These are phyloP conservation scores for Metschnikowia similis DNA, from an alignment of 805 yeast species.

Conservation along the genomic window DNA sequence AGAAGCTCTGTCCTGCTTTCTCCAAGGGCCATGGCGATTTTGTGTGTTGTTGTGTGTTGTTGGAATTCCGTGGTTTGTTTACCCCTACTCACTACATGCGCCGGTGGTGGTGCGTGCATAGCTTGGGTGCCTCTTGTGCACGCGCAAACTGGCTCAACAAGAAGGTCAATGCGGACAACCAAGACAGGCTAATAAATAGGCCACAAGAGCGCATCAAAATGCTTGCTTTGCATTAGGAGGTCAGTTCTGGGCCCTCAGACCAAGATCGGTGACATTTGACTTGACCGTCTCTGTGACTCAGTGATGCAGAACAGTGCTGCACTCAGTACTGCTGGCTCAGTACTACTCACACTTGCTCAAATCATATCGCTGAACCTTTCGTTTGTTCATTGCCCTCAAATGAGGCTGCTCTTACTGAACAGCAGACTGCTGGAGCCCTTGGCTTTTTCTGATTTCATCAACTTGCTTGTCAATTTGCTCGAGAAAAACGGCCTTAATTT, in stretches of 20 bases:
- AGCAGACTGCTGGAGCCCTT: conserved; percentile 3
- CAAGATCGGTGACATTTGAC: too few species aligned
- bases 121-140: neutral
- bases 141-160: neutral
- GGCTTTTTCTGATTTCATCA: conserved; percentile 14
- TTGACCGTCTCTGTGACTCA: too few species aligned
- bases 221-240: too few species aligned
- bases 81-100: neutral
- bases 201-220: too few species aligned
- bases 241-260: too few species aligned
- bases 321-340: too few species aligned
- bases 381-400: too few species aligned
- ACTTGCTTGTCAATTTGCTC: conserved; percentile 28
- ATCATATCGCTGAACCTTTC: too few species aligned
- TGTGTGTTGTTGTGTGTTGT: neutral
- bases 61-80: neutral
- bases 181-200: too few species aligned
- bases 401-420: neutral
- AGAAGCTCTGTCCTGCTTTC: conserved; percentile 83
- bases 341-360: too few species aligned
- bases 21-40: conserved; percentile 32
- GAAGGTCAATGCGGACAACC: too few species aligned
- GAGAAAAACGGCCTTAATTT: conserved; percentile 23
- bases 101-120: neutral
- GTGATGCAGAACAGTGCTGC: too few species aligned